These are phyloP conservation scores for Cercophora newfieldiana DNA, from an alignment of 495 filamentous ascomycete genomes.

Conservation along the genomic window DNA sequence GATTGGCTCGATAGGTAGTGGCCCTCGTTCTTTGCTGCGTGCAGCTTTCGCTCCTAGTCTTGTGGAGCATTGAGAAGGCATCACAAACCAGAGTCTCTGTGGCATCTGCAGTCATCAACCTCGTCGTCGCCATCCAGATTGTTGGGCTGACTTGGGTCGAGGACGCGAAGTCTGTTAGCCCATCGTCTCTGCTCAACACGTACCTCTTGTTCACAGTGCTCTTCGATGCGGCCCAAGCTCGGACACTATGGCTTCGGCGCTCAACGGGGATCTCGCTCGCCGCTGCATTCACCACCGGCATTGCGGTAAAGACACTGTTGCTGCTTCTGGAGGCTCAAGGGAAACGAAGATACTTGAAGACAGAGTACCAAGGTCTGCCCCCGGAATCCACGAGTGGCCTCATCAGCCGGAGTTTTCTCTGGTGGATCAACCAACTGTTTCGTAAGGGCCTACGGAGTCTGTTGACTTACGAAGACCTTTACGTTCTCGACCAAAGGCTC, in stretches of 20 bases:
- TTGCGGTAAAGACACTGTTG: not conserved
- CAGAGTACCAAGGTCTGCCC: conserved; percentile 39
- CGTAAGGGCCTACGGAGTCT: conserved; percentile 18
- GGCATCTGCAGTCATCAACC: not conserved
- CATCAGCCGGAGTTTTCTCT: conserved; percentile 28
- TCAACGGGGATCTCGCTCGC: conserved; percentile 18
- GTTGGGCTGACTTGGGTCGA: not conserved
- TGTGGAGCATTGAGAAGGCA: not conserved
- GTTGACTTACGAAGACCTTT: conserved; percentile 24
- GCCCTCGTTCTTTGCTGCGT: not conserved
- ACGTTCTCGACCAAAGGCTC: conserved; percentile 4
- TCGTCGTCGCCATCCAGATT: not conserved
- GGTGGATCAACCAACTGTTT: conserved; percentile 36
- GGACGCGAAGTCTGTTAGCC: not conserved
- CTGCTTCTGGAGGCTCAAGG: conserved; percentile 4
- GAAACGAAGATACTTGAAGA: conserved; percentile 37
- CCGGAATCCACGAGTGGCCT: conserved; percentile 30
- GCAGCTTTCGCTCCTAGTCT: not conserved
- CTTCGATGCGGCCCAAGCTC: conserved; percentile 49
- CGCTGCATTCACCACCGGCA: not conserved
- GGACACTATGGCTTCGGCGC: conserved; percentile 34
- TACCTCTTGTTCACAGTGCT: conserved; percentile 56
- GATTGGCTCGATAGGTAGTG: not conserved
- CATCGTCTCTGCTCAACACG: conserved; percentile 42
- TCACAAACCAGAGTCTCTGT: not conserved